phyloP scores from a whole-genome alignment of 2,329 filamentous ascomycete species.

The Paraconiothyrium brasiliense region DNA sequence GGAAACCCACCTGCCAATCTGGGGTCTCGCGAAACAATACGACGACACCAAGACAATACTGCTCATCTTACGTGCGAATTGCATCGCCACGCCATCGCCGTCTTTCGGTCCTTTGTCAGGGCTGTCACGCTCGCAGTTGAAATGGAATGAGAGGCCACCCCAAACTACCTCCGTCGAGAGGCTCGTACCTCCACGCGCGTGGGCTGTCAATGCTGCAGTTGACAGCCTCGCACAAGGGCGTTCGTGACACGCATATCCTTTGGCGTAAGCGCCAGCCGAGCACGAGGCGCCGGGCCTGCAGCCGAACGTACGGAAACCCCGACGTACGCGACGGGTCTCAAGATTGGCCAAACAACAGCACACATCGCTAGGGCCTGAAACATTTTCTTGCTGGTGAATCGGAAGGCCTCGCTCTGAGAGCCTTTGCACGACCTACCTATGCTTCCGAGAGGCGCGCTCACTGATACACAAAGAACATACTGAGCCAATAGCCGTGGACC shows the following conservation, averaged over 20 bases:
- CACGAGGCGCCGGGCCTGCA: slow-evolving; percentile 3
- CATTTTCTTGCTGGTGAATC: background rate
- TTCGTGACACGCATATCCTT: slow-evolving; percentile 1
- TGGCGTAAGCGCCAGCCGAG: slow-evolving; percentile 8
- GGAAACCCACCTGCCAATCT: slow-evolving; percentile 16
- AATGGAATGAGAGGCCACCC: too few relatives aligned
- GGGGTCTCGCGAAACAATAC: slow-evolving; percentile 3
- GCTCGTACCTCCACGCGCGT: slow-evolving; percentile 12
- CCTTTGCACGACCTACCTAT: slow-evolving; percentile 4
- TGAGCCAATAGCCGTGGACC: background rate
- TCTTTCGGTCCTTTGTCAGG: background rate
- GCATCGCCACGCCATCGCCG: slow-evolving; percentile 2
- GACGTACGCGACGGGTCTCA: slow-evolving; percentile 1
- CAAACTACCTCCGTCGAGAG: background rate
- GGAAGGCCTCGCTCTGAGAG: background rate
- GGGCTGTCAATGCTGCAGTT: slow-evolving; percentile 1
- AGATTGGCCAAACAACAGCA: background rate
- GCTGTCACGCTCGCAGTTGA: background rate
- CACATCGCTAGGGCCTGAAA: background rate
- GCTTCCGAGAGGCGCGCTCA: slow-evolving; percentile 10
- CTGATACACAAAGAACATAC: slow-evolving; percentile 5
- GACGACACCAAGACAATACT: slow-evolving; percentile 1
- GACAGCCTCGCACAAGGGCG: slow-evolving; percentile 5
- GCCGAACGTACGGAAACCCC: slow-evolving; percentile 5
- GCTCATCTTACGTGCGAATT: slow-evolving; percentile 4